Evolutionary conservation across 2,329 filamentous ascomycete species (phyloP), one percentile per base, ranked within the genome.

Genomic region (Beauveria varroae): DNA sequence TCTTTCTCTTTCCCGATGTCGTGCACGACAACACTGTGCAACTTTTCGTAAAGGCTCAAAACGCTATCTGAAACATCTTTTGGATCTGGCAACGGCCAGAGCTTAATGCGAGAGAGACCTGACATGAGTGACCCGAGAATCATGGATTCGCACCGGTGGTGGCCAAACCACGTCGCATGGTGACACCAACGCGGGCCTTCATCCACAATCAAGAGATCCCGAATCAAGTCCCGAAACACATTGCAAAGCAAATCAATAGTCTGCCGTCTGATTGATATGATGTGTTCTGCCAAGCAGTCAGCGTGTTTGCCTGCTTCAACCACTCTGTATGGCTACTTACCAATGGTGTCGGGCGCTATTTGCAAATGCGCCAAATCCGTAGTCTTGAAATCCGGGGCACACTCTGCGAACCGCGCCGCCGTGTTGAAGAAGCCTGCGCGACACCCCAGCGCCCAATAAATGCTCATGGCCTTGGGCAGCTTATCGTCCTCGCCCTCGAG

Each of bases 71-170:
- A 7, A 16, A 44, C 22, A 2, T 55, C 22, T 8, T 4, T 20
- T 18, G 52, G 14, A 1, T 55, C 22, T 6, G 52, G 52, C 10
- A 55, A 43, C 10, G 52, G 52, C 52, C 37, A 55, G 14, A 43
- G 52, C 10, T 20, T 22, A 5, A 26, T 22, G 24, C 52, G 52
- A 2, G 37, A 41, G 20, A 55, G 52, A n/a, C 52, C 34, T 5
- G 30, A 55, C 37, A 44, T 43, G 6, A 55, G 37, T 16, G 52
- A 55, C 7, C 52, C 52, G 9, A 55, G 52, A 20, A 55, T 41
- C 34, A 55, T 55, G 14, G 52, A 55, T 37, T 55, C 52, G 52
- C 52, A 55, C 4, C 52, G 52, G 52, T 55, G 52, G 18, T 34
- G 22, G 20, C 52, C 52, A 3, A 55, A 34, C 52, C 52, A 55